Evolutionary conservation across 192 early-diverging fungal species (phyloP).

Genomic region (Nowakowskiella sp.): DNA sequence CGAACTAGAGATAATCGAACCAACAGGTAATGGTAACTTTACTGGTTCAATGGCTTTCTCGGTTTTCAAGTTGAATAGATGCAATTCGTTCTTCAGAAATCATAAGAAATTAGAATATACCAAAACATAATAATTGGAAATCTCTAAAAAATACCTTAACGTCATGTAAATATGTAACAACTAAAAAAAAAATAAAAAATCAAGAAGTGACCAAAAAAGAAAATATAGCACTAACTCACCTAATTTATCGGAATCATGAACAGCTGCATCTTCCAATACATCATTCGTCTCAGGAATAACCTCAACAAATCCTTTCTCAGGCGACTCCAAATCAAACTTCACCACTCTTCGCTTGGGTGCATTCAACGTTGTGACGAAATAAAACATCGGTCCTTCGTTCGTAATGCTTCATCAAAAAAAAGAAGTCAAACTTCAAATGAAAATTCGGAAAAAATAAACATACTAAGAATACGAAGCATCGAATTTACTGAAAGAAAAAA

Average conservation of each 20-base stretch:
- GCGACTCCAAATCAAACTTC: conserved; percentile 50
- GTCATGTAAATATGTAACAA: conserved; percentile 54
- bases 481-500: no score
- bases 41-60: conserved; percentile 30
- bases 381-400: conserved; percentile 52
- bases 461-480: conserved; percentile 3
- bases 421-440: neutral
- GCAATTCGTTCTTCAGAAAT: no score
- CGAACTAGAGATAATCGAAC: conserved; percentile 31
- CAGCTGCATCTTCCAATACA: conserved; percentile 27
- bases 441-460: neutral
- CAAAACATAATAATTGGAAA: no score
- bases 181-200: no score
- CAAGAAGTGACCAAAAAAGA: no score
- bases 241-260: conserved; percentile 48
- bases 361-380: conserved; percentile 50
- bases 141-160: conserved; percentile 40
- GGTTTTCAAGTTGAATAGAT: conserved; percentile 29
- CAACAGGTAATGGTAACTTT: conserved; percentile 39
- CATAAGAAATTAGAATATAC: no score
- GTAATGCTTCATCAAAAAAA: conserved; percentile 22
- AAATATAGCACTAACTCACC: no score
- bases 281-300: conserved; percentile 49
- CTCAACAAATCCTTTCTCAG: conserved; percentile 52
- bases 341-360: conserved; percentile 55